Base-by-base conservation (phyloP, 306 rosid species). In the Elaeagnus macrophylla region DNA sequence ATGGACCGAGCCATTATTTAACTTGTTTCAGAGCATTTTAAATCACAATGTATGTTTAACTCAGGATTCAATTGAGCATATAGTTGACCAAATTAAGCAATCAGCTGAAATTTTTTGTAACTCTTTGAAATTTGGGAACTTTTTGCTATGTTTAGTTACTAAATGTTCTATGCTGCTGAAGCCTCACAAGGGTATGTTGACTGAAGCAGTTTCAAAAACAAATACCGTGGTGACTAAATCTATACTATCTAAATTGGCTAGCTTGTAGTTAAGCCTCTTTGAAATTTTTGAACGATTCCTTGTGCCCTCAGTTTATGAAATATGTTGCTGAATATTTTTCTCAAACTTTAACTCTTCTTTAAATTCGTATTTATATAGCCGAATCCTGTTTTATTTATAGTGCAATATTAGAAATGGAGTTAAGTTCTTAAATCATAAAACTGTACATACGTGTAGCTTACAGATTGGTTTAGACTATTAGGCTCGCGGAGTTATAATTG, bases 1-100 rank as follows among this genome's bases (percentile, higher is more conserved):
- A 61, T 75, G 76, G 73, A 66, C 73, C 15, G 70, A 75, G 70
- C 66, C 80, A 36, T 51, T 57, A 41, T 75, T 75, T 75, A 66
- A 45, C 61, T 63, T 75, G 37, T 60, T 75, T 42, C 76, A 66
- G 40, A 66, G 45, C 59, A 65, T 66, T 40, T 70, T 75, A 39
- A 70, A 66, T 66, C 73, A 61, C 61, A 61, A 70, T 66, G 62
- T 70, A 36, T 45, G 53, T 43, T 62, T 62, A 32, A 66, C 80
- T n/a, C 53, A 66, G 55, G 67, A 58, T 58, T 75, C 73, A n/a
- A 67, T 66, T 70, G 70, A 66, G 32, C 72, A 52, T 19, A 61
- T 75, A 56, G 62, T 75, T 49, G 39, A 66, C 62, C 73, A 65
- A 48, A 73, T 62, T 60, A 72, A 57, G 50, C 69, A 60, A 17